phyloP scores from a whole-genome alignment of 805 yeast genomes.

The Middelhovenomyces tepae region DNA sequence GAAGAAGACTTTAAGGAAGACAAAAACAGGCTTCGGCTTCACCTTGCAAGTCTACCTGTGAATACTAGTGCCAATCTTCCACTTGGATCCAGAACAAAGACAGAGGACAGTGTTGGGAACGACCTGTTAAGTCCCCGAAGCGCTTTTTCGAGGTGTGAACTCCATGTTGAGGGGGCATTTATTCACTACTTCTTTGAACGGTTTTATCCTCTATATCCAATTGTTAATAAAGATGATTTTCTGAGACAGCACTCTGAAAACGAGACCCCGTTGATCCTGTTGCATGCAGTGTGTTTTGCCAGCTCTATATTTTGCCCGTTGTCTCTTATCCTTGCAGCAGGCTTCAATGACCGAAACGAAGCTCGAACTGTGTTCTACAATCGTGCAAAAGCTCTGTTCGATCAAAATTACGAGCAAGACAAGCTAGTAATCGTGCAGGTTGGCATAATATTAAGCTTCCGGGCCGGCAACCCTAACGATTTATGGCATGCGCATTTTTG shows the following conservation, averaged over 20 bases:
- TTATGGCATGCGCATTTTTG: conserved; percentile 9
- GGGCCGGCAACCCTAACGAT: conserved; percentile 10
- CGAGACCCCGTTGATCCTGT: conserved; percentile 8
- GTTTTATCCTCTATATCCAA: conserved; percentile 13
- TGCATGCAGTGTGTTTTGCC: conserved; percentile 12
- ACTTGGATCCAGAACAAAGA: too few relatives aligned
- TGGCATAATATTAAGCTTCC: conserved; percentile 5
- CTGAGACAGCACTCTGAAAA: conserved; percentile 5
- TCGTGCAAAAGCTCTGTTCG: conserved; percentile 9
- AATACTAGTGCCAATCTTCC: too few relatives aligned
- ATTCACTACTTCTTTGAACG: conserved; percentile 7
- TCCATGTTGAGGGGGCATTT: conserved; percentile 5
- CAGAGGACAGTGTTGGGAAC: too few relatives aligned
- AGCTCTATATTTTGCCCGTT: conserved; percentile 9
- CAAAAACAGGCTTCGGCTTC: conserved; percentile 9
- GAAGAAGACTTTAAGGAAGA: conserved; percentile 6
- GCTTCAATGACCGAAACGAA: conserved; percentile 4
- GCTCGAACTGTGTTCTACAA: conserved; percentile 8
- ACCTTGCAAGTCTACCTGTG: too few relatives aligned
- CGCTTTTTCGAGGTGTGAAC: conserved; percentile 1
- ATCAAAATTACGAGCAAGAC: conserved; percentile 6
- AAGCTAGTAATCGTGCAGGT: conserved; percentile 7
- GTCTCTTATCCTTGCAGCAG: conserved; percentile 6
- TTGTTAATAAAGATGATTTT: conserved; percentile 9
- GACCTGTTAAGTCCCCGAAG: neutral